These are phyloP conservation scores for Streptanthus diversifolius DNA, from an alignment of 345 rosid genomes.

Conservation along the genomic window DNA sequence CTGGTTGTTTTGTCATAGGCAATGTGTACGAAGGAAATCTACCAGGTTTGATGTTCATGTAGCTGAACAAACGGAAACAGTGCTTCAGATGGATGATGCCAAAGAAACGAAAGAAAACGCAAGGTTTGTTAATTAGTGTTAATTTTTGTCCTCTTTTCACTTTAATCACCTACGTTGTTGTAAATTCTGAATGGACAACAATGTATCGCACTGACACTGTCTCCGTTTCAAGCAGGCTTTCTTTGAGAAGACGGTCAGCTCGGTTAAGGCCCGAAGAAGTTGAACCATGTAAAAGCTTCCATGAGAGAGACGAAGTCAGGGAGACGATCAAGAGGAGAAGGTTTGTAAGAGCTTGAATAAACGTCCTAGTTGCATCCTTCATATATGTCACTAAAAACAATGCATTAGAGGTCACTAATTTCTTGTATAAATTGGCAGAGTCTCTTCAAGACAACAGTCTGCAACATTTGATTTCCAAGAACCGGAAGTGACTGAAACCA, in stretches of 20 bases:
- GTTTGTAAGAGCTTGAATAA: constrained; percentile 18
- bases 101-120: constrained; percentile 34
- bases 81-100: constrained; percentile 14
- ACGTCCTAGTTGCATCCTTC: not conserved
- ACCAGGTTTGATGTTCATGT: constrained; percentile 31
- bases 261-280: constrained; percentile 24
- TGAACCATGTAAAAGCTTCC: constrained; percentile 20
- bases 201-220: not conserved
- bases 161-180: not conserved
- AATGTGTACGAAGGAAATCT: constrained; percentile 19
- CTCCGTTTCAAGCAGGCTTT: constrained; percentile 21
- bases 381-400: not conserved
- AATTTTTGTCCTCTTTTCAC: not conserved
- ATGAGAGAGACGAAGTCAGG: constrained; percentile 6
- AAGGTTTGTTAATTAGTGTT: constrained; percentile 37
- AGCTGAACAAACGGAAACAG: constrained; percentile 18
- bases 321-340: constrained; percentile 30
- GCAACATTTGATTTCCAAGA: constrained; percentile 28
- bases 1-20: constrained; percentile 26
- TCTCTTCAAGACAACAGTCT: constrained; percentile 32
- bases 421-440: constrained; percentile 21
- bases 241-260: constrained; percentile 32
- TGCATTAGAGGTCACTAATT: constrained; percentile 9
- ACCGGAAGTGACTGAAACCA: constrained; percentile 23
- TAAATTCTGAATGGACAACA: not conserved